phyloP scores from a whole-genome alignment of 208 protist genomes.

The Crithidia expoeki region DNA sequence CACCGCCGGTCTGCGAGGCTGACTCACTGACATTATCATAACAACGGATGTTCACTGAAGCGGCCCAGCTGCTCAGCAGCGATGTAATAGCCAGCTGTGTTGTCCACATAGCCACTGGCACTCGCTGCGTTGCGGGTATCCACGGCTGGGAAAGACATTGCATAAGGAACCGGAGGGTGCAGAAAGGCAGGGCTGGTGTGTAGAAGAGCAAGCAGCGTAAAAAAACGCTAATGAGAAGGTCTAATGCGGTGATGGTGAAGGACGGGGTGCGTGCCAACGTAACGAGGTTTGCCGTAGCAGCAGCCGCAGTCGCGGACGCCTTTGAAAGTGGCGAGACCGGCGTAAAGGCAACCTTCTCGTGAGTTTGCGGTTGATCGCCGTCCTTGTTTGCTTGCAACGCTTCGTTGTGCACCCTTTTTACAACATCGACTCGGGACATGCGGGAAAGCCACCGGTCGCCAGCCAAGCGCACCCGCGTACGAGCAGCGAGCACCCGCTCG shows the following conservation, averaged over 20 bases:
- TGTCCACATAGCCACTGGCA: neutral
- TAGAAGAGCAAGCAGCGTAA: conserved; percentile 31
- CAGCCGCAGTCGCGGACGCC: neutral
- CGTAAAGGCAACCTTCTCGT: neutral
- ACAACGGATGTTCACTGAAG: too few species aligned
- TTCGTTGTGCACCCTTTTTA: neutral
- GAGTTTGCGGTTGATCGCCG: too few species aligned
- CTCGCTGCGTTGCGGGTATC: neutral
- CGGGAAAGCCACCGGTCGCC: conserved; percentile 1
- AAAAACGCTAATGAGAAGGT: conserved; percentile 20
- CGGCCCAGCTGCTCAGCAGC: neutral
- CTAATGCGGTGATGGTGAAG: conserved; percentile 17
- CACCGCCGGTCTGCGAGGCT: neutral
- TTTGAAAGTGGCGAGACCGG: neutral
- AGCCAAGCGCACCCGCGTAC: neutral
- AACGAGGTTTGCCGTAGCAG: too few species aligned
- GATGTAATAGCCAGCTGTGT: neutral
- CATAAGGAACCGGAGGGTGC: neutral
- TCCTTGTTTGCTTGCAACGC: too few species aligned
- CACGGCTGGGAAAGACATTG: conserved; percentile 8
- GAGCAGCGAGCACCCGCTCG: neutral
- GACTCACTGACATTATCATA: too few species aligned
- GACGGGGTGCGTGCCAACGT: neutral
- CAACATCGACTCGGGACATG: neutral
- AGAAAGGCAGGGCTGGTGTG: conserved; percentile 11